Evolutionary conservation across 2,329 filamentous ascomycete genomes (phyloP).

Genomic region (Phialophora macrospora): DNA sequence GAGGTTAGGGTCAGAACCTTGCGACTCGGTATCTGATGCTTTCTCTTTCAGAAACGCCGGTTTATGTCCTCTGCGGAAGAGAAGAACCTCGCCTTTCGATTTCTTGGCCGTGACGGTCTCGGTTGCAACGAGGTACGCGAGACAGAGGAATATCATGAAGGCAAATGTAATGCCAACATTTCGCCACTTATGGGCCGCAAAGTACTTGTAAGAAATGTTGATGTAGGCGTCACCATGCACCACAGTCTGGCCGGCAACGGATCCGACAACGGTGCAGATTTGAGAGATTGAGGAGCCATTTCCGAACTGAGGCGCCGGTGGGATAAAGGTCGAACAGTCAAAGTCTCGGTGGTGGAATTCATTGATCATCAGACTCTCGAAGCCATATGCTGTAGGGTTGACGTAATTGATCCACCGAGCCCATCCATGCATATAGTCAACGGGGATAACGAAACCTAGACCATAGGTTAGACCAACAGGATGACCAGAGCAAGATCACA

Average conservation of each 20-base stretch:
- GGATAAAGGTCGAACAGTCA: constrained; percentile 57
- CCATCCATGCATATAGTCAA: constrained; percentile 66
- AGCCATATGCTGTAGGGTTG: constrained; percentile 69
- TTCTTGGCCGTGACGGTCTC: constrained; percentile 70
- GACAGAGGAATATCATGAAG: constrained; percentile 67
- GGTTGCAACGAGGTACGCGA: constrained; percentile 65
- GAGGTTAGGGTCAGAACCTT: constrained; percentile 18
- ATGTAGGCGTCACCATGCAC: constrained; percentile 67
- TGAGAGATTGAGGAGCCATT: constrained; percentile 69
- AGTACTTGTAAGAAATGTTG: constrained; percentile 61
- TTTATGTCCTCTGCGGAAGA: constrained; percentile 72
- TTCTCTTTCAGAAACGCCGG: constrained; percentile 49
- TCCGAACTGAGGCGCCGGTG: constrained; percentile 55
- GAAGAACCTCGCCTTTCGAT: constrained; percentile 76
- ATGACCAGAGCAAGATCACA: not conserved
- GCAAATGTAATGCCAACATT: constrained; percentile 72
- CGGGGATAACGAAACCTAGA: constrained; percentile 64
- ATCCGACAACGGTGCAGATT: constrained; percentile 66
- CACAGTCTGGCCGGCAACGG: constrained; percentile 56
- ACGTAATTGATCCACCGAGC: constrained; percentile 70
- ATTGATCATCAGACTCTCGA: constrained; percentile 63
- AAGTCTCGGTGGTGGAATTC: constrained; percentile 65
- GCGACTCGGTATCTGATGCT: constrained; percentile 21
- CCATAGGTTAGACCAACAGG: not conserved
- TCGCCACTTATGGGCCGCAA: constrained; percentile 65